These are phyloP conservation scores for Boletus sp. DNA, from an alignment of 768 basidiomycete species.

Conservation along the genomic window DNA sequence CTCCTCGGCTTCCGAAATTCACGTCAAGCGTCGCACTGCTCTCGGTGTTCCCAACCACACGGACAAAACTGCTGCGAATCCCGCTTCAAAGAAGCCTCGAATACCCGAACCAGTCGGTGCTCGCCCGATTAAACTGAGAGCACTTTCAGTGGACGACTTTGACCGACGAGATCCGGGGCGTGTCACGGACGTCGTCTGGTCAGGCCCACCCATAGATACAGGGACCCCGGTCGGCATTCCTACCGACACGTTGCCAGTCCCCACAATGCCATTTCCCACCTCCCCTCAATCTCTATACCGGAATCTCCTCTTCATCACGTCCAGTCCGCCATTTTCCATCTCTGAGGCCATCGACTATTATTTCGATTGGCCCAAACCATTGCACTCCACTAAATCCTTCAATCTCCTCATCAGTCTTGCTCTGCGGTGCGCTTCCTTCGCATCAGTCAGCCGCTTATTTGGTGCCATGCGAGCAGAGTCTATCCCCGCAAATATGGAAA, in stretches of 20 bases:
- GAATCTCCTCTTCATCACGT: conserved; percentile 25
- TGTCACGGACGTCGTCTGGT: not conserved
- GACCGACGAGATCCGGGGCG: conserved; percentile 27
- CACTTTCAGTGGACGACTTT: conserved; percentile 27
- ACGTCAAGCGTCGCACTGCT: not conserved
- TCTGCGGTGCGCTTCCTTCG: conserved; percentile 50
- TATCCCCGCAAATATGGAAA: conserved; percentile 49
- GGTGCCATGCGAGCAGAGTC: conserved; percentile 43
- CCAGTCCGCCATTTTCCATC: conserved; percentile 17
- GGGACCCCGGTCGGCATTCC: conserved; percentile 2
- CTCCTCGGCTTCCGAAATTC: not conserved
- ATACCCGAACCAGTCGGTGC: not conserved
- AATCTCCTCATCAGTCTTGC: conserved; percentile 47
- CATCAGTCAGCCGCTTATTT: conserved; percentile 46
- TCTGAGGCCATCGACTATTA: conserved; percentile 23
- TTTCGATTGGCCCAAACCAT: conserved; percentile 23
- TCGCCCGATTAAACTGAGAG: conserved; percentile 19
- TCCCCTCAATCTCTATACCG: conserved; percentile 36
- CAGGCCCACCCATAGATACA: conserved; percentile 7
- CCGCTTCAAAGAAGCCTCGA: not conserved
- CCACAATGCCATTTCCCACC: conserved; percentile 29
- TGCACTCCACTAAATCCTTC: conserved; percentile 42
- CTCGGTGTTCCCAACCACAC: not conserved
- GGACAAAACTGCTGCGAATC: not conserved
- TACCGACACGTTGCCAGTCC: not conserved